Evolutionary conservation across 345 rosid genomes (phyloP), one percentile per base, ranked within the genome.

Genomic region (Euphorbia tirucalli): DNA sequence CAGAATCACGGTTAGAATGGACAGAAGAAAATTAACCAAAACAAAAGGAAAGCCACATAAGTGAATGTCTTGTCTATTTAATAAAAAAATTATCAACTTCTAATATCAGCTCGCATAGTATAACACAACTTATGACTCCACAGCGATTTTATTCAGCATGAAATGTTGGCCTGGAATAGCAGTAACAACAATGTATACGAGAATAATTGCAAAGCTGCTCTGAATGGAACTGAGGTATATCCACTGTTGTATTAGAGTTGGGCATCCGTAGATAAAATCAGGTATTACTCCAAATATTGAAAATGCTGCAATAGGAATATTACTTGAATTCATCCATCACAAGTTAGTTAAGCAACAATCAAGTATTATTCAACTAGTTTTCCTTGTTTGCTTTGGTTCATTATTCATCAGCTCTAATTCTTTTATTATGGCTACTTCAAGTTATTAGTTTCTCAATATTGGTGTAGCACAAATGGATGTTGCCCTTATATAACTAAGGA

Each of bases 1-100:
- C 56, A 77, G 58, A 58, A 63, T 70, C 69, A 43, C 61, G 28
- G 30, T 22, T 44, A 69, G 41, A 63, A 41, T 54, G 44, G 18
- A 54, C 24, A 16, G 43, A n/a, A 35, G 15, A 64, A 46, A 32
- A 21, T 61, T 32, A 43, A 61, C 60, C 10, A 71, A 18, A 11
- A 31, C 46, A 30, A 52, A 9, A 24, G 43, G 22, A 58, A 35
- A 57, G 1, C 30, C 31, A 27, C 32, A 65, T 9, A 15, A 25
- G 21, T 16, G 39, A 21, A 27, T 8, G 39, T 18, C 22, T 4
- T 27, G 46, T 43, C 21, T 28, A 44, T 24, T 28, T 46, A 46
- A 28, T 14, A 35, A 46, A 35, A 35, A 41, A 64, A n/a, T 28
- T 3, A 41, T 39, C 27, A 62, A 15, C 18, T 37, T 35, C 7